Base-by-base conservation (phyloP, 2,329 filamentous ascomycete genomes). In the Colletotrichum karsti region DNA sequence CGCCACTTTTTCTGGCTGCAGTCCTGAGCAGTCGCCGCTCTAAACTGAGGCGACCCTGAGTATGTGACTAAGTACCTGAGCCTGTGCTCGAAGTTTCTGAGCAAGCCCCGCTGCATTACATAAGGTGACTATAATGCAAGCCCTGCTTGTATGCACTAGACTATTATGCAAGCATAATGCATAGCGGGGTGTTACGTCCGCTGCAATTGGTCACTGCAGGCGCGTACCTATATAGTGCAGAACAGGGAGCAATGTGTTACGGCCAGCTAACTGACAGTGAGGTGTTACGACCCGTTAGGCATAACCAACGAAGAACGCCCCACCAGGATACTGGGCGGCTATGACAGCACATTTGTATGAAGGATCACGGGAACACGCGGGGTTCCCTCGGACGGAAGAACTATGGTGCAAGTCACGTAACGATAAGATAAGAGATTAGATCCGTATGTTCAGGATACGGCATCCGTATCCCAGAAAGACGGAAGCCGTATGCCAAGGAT, bases 11-110 rank as follows among this genome's bases (percentile, higher is more conserved):
- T 51, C 24, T 51, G 48, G 48, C 50, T 12, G 50, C 20, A 37
- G 33, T 57, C 22, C 54, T 57, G 39, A 57, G 54, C 39, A 57
- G 54, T 57, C 39, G 54, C 54, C 39, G 54, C 54, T 57, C 39
- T 57, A 42, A 33, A 15, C 54, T 44, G 54, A 44, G 39, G 15
- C 39, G 39, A 57, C 37, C 7, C 54, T 57, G 26, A 57, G 39
- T n/a, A 57, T 57, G 12, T 42, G 33, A 57, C 54, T 10, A 44
- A 57, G 15, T 57, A 46, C 54, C 39, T 57, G 24, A 57, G 54
- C 37, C 54, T 57, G 26, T 57, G 39, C 24, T 57, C 26, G 39
- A 57, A 57, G 37, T 44, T 13, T 37, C 54, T 57, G 9, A 44
- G 54, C 54, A 13, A 57, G 54, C 37, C 54, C 54, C 24, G 54